Evolutionary conservation across 495 filamentous ascomycete genomes (phyloP).

Genomic region (Schizothecium vesticola): DNA sequence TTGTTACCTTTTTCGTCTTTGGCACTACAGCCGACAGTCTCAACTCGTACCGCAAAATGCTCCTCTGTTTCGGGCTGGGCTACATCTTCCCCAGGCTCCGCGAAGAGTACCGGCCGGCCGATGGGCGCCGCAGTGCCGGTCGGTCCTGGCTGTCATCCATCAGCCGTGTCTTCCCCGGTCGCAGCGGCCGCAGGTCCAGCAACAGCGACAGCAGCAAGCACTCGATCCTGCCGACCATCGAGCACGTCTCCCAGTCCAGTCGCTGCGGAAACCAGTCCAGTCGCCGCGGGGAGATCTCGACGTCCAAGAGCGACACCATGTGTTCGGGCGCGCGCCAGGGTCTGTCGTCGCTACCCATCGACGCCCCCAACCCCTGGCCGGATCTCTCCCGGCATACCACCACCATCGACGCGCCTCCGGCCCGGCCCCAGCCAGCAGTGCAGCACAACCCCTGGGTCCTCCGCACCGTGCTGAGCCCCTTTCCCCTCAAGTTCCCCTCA

Average conservation of each 20-base stretch:
- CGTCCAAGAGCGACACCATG: not conserved
- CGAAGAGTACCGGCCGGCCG: conserved; percentile 22
- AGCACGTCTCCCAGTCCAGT: conserved; percentile 6
- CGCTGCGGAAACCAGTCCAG: not conserved
- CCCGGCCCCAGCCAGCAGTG: not conserved
- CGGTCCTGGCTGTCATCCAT: conserved; percentile 14
- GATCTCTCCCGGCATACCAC: conserved; percentile 12
- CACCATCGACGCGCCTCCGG: not conserved
- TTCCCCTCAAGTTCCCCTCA: not conserved
- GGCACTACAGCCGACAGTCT: conserved; percentile 72
- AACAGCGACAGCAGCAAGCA: conserved; percentile 10
- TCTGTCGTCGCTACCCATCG: not conserved
- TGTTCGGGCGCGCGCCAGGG: not conserved
- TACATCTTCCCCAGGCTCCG: conserved; percentile 40
- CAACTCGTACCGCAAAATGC: conserved; percentile 60
- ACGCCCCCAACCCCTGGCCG: conserved; percentile 19
- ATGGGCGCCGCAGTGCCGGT: not conserved
- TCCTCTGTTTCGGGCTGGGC: conserved; percentile 47
- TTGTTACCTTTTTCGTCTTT: conserved; percentile 70
- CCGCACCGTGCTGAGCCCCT: not conserved
- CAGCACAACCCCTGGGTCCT: not conserved
- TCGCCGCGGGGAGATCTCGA: not conserved
- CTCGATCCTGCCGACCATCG: conserved; percentile 12
- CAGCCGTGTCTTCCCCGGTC: not conserved
- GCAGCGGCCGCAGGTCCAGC: not conserved